Base-by-base conservation (phyloP, 2,329 filamentous ascomycete genomes). In the Endoconidiophora laricicola region DNA sequence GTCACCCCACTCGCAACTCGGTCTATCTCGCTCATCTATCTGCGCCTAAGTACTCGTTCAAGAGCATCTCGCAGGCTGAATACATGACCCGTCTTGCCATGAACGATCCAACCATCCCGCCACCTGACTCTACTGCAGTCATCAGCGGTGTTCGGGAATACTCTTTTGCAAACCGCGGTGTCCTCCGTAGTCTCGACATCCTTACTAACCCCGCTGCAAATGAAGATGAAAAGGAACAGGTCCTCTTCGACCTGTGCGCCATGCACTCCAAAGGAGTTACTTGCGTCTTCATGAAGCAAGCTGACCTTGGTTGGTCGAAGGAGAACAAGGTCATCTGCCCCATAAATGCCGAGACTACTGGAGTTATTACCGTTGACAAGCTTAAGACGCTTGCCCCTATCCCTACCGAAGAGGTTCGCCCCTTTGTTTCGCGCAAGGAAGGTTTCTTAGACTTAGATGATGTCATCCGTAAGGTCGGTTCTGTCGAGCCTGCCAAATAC, bases 251-350 rank as follows among this genome's bases (percentile, higher is more conserved):
- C 68, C 73, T 98, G 7, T 98, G 98, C 62, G 83, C 86, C 29
- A 94, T 95, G 82, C 90, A 98, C 64, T 95, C 91, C 9, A 93
- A 87, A 67, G 91, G 91, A 54, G 87, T 96, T n/a, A 88, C 88
- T 16, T 90, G 85, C 58, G 63, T 96, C 48, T 80, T 79, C 55
- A 79, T 98, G 62, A 90, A 83, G 63, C 86, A 90, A 61, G 78
- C 81, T 47, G 90, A 96, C 64, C 71, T 98, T 45, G 91, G 93
- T 26, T 96, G 88, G 88, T 83, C 81, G 57, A 77, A 79, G 57
- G 86, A 95, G 55, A 90, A 87, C 65, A 94, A 93, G 69, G 84
- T 94, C 48, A 70, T 94, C 38, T 70, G 81, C 49, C 74, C 83
- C 0, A 76, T 91, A 38, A 80, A 94, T 63, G 88, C 86, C 2